Evolutionary conservation across 2,329 filamentous ascomycete genomes (phyloP).

Genomic region (Chalaropsis thielavioides): DNA sequence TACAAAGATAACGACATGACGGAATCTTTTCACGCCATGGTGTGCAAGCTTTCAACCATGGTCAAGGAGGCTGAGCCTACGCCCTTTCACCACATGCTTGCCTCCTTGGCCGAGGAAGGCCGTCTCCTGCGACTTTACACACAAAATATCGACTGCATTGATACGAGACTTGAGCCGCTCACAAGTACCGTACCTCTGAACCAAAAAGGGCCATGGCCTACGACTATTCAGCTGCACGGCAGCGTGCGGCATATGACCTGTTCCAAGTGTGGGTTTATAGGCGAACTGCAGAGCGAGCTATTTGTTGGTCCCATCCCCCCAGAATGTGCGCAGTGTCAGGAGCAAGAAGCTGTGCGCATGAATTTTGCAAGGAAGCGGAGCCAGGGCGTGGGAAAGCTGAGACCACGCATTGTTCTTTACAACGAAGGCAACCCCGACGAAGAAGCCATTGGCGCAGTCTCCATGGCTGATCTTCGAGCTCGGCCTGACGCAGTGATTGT

Average conservation of each 20-base stretch:
- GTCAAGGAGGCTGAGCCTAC: slow-evolving; percentile 68
- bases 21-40: slow-evolving; percentile 89
- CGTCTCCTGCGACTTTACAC: slow-evolving; percentile 83
- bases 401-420: slow-evolving; percentile 90
- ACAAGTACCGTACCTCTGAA: slow-evolving; percentile 68
- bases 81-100: slow-evolving; percentile 82
- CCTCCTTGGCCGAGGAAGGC: slow-evolving; percentile 73
- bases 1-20: slow-evolving; percentile 87
- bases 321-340: slow-evolving; percentile 59
- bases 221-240: slow-evolving; percentile 84
- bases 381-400: slow-evolving; percentile 78
- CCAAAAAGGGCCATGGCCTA: slow-evolving; percentile 78
- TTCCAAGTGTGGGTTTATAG: slow-evolving; percentile 71
- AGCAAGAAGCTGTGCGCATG: slow-evolving; percentile 61
- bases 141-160: slow-evolving; percentile 93
- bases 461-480: slow-evolving; percentile 68
- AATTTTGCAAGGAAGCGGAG: slow-evolving; percentile 69
- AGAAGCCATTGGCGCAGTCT: slow-evolving; percentile 86
- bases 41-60: slow-evolving; percentile 70
- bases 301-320: slow-evolving; percentile 79
- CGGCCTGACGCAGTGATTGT: slow-evolving; percentile 87
- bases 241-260: slow-evolving; percentile 94
- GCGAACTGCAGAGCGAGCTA: slow-evolving; percentile 59
- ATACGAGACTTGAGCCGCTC: slow-evolving; percentile 68
- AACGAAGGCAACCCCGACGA: slow-evolving; percentile 96